Conservation (phyloP, 768 basidiomycete species). For the Leccinum olivaceopallidum region DNA sequence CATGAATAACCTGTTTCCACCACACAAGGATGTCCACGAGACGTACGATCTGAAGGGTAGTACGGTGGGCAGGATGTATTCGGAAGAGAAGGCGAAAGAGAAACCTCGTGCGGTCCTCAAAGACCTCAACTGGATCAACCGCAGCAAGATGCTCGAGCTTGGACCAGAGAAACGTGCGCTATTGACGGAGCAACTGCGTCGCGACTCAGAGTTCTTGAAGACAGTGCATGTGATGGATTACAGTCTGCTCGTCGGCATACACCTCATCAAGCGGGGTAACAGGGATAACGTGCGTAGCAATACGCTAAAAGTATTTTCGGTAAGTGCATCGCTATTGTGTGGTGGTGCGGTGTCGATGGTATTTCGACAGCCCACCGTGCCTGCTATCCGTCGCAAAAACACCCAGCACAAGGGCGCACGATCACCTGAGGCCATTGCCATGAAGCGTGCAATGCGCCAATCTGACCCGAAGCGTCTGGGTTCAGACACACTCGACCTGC, state of each 20-base stretch:
- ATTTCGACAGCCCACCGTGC: conserved; percentile 62
- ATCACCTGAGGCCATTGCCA: conserved; percentile 75
- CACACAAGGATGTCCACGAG: conserved; percentile 96
- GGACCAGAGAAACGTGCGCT: conserved; percentile 95
- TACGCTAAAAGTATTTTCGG: conserved; percentile 90
- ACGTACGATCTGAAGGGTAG: conserved; percentile 97
- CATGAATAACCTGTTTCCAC: conserved; percentile 99
- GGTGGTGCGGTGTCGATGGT: neutral
- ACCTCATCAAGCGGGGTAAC: conserved; percentile 89
- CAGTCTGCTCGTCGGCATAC: conserved; percentile 90
- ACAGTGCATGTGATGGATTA: conserved; percentile 93
- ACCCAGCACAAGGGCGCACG: conserved; percentile 56
- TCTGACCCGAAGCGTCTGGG: conserved; percentile 78
- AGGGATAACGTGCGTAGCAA: conserved; percentile 88
- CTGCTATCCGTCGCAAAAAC: conserved; percentile 59
- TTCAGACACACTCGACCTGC: conserved; percentile 49
- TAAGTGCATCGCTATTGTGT: conserved; percentile 40
- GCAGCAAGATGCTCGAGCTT: conserved; percentile 75
- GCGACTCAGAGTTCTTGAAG: conserved; percentile 87
- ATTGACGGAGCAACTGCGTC: conserved; percentile 84
- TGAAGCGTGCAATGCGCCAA: conserved; percentile 82
- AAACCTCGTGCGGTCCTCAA: conserved; percentile 92
- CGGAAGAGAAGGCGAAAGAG: conserved; percentile 73
- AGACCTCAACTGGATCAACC: conserved; percentile 95
- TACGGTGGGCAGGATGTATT: conserved; percentile 83